Evolutionary conservation across 1,284 basidiomycete genomes (phyloP).

Genomic region (Pterulicium gracile): DNA sequence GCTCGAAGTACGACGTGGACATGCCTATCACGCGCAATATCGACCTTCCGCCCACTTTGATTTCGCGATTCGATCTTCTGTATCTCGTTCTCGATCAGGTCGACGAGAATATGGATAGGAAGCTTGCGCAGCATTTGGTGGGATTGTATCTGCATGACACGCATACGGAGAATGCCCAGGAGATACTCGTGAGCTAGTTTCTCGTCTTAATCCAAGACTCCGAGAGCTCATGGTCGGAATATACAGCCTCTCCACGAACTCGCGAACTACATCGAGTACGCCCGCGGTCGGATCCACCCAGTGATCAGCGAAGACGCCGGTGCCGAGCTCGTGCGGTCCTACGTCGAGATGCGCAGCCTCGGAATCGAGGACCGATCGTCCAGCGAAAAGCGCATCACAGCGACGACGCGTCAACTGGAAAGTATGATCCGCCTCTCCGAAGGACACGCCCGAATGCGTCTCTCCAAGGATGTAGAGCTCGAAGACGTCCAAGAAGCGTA

Average conservation of each 20-base stretch:
- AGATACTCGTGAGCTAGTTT: constrained; percentile 74
- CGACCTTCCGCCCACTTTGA: constrained; percentile 93
- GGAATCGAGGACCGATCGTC: constrained; percentile 75
- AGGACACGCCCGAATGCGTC: constrained; percentile 93
- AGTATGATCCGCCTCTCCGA: constrained; percentile 97
- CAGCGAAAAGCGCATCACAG: constrained; percentile 91
- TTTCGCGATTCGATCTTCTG: constrained; percentile 96
- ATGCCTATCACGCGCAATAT: constrained; percentile 83
- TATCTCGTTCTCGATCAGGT: constrained; percentile 95
- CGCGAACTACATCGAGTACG: constrained; percentile 92
- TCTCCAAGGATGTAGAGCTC: constrained; percentile 77
- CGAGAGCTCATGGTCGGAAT: too few relatives aligned
- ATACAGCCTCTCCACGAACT: constrained; percentile 78
- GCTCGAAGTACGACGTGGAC: constrained; percentile 89
- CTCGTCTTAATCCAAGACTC: too few relatives aligned
- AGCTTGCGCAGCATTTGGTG: constrained; percentile 88
- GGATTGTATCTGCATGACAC: constrained; percentile 89
- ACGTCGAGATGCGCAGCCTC: constrained; percentile 90
- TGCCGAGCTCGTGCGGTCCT: constrained; percentile 76
- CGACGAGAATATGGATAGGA: constrained; percentile 84
- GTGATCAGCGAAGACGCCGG: constrained; percentile 83
- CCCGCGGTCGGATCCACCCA: constrained; percentile 82
- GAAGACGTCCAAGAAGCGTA: constrained; percentile 86
- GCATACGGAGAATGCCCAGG: constrained; percentile 57
- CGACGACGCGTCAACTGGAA: constrained; percentile 95